Percentiles rank a stretch among this genome's conserved stretches.
phyloP scores from a whole-genome alignment of 2,329 filamentous ascomycete species.

The Coniochaeta hoffmannii region DNA sequence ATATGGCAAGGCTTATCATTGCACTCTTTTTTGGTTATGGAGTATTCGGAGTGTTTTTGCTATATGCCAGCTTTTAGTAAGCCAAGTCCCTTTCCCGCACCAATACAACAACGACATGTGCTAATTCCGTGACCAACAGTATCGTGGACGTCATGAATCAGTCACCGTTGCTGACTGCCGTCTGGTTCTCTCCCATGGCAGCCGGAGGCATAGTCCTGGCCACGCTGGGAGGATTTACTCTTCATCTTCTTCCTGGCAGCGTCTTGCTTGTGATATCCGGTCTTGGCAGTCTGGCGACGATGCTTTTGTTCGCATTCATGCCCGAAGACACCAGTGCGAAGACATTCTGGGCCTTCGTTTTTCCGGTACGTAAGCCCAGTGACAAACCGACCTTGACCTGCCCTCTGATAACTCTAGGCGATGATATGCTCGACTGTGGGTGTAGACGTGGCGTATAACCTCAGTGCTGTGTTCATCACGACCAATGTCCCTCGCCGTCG shows the following conservation, averaged over 20 bases:
- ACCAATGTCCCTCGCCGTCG: constrained; percentile 49
- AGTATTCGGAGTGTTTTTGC: constrained; percentile 55
- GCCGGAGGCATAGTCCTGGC: constrained; percentile 47
- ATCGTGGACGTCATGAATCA: constrained; percentile 41
- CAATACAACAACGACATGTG: background rate
- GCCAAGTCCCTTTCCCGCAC: constrained; percentile 14
- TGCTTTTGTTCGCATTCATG: constrained; percentile 46
- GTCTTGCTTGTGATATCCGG: constrained; percentile 41
- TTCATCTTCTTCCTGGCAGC: constrained; percentile 42
- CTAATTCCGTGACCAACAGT: constrained; percentile 33
- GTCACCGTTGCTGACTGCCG: constrained; percentile 42
- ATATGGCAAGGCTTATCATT: constrained; percentile 56
- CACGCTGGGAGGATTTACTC: constrained; percentile 37
- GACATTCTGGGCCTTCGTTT: constrained; percentile 55
- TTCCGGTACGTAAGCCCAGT: too few species aligned
- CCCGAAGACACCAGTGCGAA: constrained; percentile 34
- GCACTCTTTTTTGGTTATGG: constrained; percentile 60
- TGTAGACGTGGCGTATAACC: constrained; percentile 59
- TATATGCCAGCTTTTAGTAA: constrained; percentile 59
- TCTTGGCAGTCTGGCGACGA: constrained; percentile 37
- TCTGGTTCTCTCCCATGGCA: constrained; percentile 47
- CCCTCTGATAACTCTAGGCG: too few species aligned
- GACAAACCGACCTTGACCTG: too few species aligned
- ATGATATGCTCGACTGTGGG: constrained; percentile 55
- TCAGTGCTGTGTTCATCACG: constrained; percentile 61